Conservation (phyloP, 192 early-diverging fungal genomes). For the Rhizoclosmatium globosum region DNA sequence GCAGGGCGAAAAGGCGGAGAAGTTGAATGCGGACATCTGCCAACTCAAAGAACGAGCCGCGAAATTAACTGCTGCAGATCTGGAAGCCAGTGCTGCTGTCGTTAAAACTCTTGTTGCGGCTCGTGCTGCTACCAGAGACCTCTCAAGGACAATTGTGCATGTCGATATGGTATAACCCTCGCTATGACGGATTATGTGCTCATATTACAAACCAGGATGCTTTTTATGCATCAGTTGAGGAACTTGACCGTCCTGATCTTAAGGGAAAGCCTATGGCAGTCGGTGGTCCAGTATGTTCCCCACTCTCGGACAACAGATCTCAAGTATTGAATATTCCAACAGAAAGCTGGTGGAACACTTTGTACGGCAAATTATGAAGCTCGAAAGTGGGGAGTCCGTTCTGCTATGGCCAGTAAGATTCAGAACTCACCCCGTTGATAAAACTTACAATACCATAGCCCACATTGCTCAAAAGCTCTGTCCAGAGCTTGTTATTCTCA, state of each 20-base stretch:
- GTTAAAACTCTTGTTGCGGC: slow-evolving; percentile 51
- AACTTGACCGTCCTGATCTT: slow-evolving; percentile 68
- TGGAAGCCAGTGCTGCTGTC: slow-evolving; percentile 43
- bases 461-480: slow-evolving; percentile 59
- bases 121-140: slow-evolving; percentile 54
- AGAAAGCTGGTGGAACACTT: slow-evolving; percentile 54
- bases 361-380: slow-evolving; percentile 75
- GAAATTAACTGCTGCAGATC: slow-evolving; percentile 44
- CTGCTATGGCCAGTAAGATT: slow-evolving; percentile 66
- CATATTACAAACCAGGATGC: slow-evolving; percentile 51
- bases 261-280: slow-evolving; percentile 72
- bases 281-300: slow-evolving; percentile 40
- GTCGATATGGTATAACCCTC: slow-evolving; percentile 65
- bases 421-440: slow-evolving; percentile 12
- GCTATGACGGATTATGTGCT: not conserved
- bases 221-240: slow-evolving; percentile 77
- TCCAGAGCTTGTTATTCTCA: slow-evolving; percentile 63
- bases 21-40: slow-evolving; percentile 38
- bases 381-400: slow-evolving; percentile 70
- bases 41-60: slow-evolving; percentile 46
- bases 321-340: slow-evolving; percentile 14
- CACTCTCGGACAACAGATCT: not conserved
- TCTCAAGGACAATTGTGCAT: slow-evolving; percentile 64
- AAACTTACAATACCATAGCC: not conserved
- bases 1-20: slow-evolving; percentile 14